Base-by-base conservation (phyloP, 75 land plant species). In the Isoetes taiwanensis region DNA sequence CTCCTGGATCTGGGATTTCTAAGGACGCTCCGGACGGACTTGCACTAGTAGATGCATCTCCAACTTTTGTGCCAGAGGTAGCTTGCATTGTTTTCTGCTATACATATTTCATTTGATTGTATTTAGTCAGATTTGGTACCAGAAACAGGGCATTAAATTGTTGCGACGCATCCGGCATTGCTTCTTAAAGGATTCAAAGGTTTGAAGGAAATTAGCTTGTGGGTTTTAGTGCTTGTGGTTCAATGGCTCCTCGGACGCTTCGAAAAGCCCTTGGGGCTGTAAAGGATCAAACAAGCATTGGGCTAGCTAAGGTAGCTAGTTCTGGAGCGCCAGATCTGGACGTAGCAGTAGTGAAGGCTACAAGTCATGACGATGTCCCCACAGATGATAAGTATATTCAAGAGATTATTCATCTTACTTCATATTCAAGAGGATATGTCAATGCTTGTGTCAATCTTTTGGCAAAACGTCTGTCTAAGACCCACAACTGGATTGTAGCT, bases 401-500 rank as follows among this genome's bases (percentile, higher is more conserved):
- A 25, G 86, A 75, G 38, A 74, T 90, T 61, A 58, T 90, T 34
- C 75, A 61, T 65, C 72, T 81, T 16, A 77, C 87, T 20, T 73
- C 78, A 14, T 80, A 70, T 59, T 86, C 94, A 17, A 69, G 80
- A 14, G 82, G 69, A 2, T 76, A 83, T 34, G 84, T 83, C 46
- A 41, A 62, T 46, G 76, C 84, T 0, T 78, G 88, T 72, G 76
- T 90, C 12, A 35, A 41, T 54, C 57, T 59, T 27, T 60, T 86
- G 21, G 52, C 87, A 9, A 70, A 70, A 52, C 61, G 97, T 33
- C 61, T 90, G 26, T 35, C 67, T 67, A 82, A 83, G 65, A 90
- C 97, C 14, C 73, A 63, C 19, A 80, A 78, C 61, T 86, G 97
- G 94, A 73, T 77, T 1, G 97, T 90, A n/a, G 97, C 97, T 0